Evolutionary conservation across 176 grass and related monocot genomes (phyloP).

Genomic region (Poa pratensis): DNA sequence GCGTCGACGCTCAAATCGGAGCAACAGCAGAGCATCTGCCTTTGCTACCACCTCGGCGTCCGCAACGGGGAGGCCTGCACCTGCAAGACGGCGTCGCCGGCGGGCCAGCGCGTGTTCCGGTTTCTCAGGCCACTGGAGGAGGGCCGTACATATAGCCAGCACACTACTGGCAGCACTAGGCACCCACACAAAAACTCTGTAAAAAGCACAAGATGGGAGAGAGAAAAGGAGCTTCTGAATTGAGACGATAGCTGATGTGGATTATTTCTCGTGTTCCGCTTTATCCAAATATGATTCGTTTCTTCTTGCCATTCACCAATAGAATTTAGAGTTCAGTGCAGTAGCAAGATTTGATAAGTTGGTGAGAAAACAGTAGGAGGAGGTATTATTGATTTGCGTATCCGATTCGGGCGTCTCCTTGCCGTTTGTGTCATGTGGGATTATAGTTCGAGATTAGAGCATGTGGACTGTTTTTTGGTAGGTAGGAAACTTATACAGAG

Average conservation of each 20-base stretch:
- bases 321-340: background rate
- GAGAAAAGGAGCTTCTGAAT: conserved; percentile 36
- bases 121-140: conserved; percentile 71
- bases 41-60: conserved; percentile 80
- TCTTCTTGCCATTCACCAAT: background rate
- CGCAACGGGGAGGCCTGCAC: conserved; percentile 56
- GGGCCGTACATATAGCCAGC: conserved; percentile 67
- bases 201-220: conserved; percentile 37
- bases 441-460: conserved; percentile 1
- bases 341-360: background rate
- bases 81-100: conserved; percentile 55
- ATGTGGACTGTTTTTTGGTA: conserved; percentile 15
- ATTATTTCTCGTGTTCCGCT: conserved; percentile 34
- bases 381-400: background rate
- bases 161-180: background rate
- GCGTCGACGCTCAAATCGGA: conserved; percentile 37
- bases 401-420: background rate
- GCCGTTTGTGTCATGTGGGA: conserved; percentile 31
- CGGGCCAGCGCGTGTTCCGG: conserved; percentile 48
- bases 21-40: conserved; percentile 50
- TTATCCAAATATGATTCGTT: conserved; percentile 12
- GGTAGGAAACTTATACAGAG: background rate
- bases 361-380: background rate
- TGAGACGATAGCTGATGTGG: conserved; percentile 34
- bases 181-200: background rate